Evolutionary conservation across 1,284 basidiomycete genomes (phyloP).

Genomic region (Coniferiporia weirii): DNA sequence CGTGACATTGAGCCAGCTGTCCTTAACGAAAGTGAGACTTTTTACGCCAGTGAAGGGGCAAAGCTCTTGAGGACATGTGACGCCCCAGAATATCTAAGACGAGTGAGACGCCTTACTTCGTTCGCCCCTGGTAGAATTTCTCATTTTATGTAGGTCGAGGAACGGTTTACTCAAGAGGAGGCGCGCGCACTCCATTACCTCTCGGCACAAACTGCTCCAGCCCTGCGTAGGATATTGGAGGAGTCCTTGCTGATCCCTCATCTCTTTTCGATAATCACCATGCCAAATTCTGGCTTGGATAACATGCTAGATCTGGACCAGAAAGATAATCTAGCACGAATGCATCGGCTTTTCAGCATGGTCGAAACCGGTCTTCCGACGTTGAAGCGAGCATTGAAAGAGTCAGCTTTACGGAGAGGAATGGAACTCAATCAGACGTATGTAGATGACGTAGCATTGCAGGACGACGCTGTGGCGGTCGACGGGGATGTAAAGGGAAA

Average conservation of each 20-base stretch:
- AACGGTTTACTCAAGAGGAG: conserved; percentile 80
- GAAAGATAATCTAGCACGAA: conserved; percentile 69
- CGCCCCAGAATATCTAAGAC: conserved; percentile 77
- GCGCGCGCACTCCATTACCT: conserved; percentile 89
- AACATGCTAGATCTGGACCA: conserved; percentile 84
- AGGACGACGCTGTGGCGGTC: conserved; percentile 32
- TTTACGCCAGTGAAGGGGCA: conserved; percentile 78
- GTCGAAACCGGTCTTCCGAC: conserved; percentile 67
- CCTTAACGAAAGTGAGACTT: conserved; percentile 71
- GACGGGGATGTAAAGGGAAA: conserved; percentile 52
- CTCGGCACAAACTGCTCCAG: conserved; percentile 64
- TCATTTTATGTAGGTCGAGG: conserved; percentile 60
- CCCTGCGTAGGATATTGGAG: conserved; percentile 76
- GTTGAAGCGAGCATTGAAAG: conserved; percentile 69
- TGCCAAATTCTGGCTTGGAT: conserved; percentile 84
- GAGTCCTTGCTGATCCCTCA: conserved; percentile 76
- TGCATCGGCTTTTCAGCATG: conserved; percentile 76
- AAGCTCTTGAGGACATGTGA: conserved; percentile 71
- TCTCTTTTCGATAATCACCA: conserved; percentile 68
- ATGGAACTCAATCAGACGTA: conserved; percentile 69
- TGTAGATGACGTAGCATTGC: conserved; percentile 33
- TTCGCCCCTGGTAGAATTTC: conserved; percentile 9
- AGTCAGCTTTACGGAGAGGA: conserved; percentile 74
- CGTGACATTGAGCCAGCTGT: conserved; percentile 84
- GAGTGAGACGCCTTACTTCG: conserved; percentile 45